Percentiles rank a stretch among this genome's conserved stretches.
phyloP scores from a whole-genome alignment of 176 grass and related monocot species.

The Eleusine coracana region DNA sequence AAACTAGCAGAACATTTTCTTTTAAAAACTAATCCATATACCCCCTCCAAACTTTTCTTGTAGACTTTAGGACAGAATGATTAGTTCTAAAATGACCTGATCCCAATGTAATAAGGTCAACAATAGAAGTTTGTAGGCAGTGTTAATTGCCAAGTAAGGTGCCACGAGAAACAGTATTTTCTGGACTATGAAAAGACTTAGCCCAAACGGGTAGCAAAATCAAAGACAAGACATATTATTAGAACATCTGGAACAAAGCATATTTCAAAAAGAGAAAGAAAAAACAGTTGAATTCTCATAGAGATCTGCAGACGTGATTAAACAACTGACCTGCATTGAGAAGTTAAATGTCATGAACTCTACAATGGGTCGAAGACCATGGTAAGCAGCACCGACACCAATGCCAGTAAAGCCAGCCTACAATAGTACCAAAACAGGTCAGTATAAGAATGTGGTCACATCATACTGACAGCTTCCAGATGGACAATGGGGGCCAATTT shows the following conservation, averaged over 20 bases:
- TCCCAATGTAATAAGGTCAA: neutral
- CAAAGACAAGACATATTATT: no score
- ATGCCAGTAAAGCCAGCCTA: slow-evolving; percentile 99
- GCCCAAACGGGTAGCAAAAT: no score
- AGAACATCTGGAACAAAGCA: no score
- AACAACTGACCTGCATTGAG: slow-evolving; percentile 85
- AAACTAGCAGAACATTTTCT: neutral
- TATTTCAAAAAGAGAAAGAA: no score
- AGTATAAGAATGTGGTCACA: neutral
- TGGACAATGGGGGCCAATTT: neutral
- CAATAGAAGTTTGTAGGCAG: neutral
- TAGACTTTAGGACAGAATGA: neutral
- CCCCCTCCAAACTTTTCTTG: neutral
- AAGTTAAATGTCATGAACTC: slow-evolving; percentile 99
- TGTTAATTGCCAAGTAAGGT: neutral
- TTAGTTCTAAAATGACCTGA: no score
- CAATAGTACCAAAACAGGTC: slow-evolving; percentile 25
- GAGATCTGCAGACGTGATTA: neutral
- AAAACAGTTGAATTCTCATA: no score
- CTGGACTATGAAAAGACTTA: no score
- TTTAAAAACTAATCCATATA: neutral
- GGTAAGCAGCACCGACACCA: slow-evolving; percentile 90
- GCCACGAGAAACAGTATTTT: neutral
- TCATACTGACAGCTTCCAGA: slow-evolving; percentile 3
- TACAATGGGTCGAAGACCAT: slow-evolving; percentile 88